Conservation (phyloP, 169 alveolate genomes). For the Eimeria maxima region DNA sequence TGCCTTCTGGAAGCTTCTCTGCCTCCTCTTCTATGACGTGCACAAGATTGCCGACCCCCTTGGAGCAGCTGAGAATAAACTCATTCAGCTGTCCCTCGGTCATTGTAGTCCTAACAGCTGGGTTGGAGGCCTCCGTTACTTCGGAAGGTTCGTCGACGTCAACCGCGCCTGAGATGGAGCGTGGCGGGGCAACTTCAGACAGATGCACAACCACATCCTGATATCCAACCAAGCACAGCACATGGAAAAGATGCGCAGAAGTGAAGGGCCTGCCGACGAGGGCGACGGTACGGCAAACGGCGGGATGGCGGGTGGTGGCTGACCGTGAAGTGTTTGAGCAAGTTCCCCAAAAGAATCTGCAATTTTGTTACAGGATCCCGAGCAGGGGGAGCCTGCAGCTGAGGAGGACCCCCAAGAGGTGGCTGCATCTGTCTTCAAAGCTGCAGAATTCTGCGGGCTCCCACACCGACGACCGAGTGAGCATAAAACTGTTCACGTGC, state of each 20-base stretch:
- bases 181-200: constrained; percentile 70
- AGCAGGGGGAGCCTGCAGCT: constrained; percentile 77
- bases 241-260: neutral
- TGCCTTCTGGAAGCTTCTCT: constrained; percentile 67
- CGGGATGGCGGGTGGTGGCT: constrained; percentile 29
- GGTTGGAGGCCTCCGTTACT: neutral
- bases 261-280: neutral
- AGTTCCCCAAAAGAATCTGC: constrained; percentile 62
- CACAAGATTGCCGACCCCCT: constrained; percentile 69
- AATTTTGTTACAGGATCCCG: constrained; percentile 72
- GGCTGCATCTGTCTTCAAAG: constrained; percentile 58
- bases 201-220: constrained; percentile 75
- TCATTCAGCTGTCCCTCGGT: constrained; percentile 60
- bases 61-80: constrained; percentile 55
- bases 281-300: neutral
- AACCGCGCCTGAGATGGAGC: constrained; percentile 61
- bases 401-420: constrained; percentile 52
- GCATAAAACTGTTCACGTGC: neutral
- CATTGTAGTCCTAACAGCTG: constrained; percentile 27
- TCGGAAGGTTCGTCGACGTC: constrained; percentile 5
- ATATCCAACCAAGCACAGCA: neutral
- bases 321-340: constrained; percentile 75
- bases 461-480: neutral
- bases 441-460: neutral
- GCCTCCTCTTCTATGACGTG: constrained; percentile 71